phyloP scores from a whole-genome alignment of 2,329 filamentous ascomycete species.

The Colletotrichum cereale region DNA sequence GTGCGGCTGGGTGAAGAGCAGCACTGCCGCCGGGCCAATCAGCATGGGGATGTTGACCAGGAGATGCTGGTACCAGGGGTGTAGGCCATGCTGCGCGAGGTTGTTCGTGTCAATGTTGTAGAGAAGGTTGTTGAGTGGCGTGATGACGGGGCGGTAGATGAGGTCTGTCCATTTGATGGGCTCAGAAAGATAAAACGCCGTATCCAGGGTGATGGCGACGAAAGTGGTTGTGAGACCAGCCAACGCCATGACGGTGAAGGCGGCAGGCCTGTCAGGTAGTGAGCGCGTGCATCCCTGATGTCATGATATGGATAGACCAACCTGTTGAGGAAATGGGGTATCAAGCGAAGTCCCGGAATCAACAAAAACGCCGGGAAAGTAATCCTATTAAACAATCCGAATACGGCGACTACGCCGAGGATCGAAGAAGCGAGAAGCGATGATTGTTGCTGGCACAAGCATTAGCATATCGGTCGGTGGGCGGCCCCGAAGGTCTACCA shows the following conservation, averaged over 20 bases:
- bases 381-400: slow-evolving; percentile 95
- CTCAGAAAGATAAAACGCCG: slow-evolving; percentile 79
- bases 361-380: slow-evolving; percentile 95
- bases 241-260: slow-evolving; percentile 72
- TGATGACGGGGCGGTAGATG: slow-evolving; percentile 75
- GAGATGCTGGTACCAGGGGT: slow-evolving; percentile 83
- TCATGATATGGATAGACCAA: slow-evolving; percentile 57
- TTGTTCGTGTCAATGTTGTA: slow-evolving; percentile 81
- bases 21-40: slow-evolving; percentile 75
- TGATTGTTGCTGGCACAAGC: slow-evolving; percentile 72
- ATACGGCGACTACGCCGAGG: slow-evolving; percentile 83
- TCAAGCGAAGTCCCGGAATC: slow-evolving; percentile 83
- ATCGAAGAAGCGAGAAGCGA: slow-evolving; percentile 81
- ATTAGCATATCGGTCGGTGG: slow-evolving; percentile 4
- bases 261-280: slow-evolving; percentile 61
- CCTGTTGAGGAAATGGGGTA: slow-evolving; percentile 89
- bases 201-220: slow-evolving; percentile 85
- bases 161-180: slow-evolving; percentile 75
- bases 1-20: slow-evolving; percentile 70
- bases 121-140: slow-evolving; percentile 80
- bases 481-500: background rate
- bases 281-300: background rate
- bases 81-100: slow-evolving; percentile 80
- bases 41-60: slow-evolving; percentile 79
- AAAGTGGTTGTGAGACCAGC: slow-evolving; percentile 77